Conservation (phyloP, 352 stramenopile genomes). For the Phytophthora quininea region DNA sequence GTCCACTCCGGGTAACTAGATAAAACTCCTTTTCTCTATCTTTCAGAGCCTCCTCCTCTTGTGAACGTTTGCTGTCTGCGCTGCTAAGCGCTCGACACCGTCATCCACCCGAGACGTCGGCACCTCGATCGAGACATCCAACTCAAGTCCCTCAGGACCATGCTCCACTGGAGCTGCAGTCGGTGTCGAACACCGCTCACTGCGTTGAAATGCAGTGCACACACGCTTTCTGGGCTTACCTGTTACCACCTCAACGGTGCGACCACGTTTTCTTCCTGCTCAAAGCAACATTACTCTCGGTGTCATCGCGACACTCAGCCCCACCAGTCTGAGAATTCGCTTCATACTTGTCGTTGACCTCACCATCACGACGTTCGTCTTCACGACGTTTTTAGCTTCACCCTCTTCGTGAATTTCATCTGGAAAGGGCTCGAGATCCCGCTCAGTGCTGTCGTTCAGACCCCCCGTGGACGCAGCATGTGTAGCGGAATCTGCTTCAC, state of each 20-base stretch:
- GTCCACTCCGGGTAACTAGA: slow-evolving; percentile 12
- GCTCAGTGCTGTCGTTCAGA: background rate
- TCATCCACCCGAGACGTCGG: background rate
- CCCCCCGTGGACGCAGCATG: background rate
- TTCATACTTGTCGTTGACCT: background rate
- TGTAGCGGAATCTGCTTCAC: background rate
- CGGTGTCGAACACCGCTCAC: background rate
- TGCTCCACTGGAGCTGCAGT: background rate
- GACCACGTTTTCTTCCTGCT: background rate
- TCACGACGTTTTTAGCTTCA: background rate
- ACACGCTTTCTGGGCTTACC: background rate
- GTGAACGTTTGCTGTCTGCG: background rate
- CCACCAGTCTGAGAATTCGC: background rate
- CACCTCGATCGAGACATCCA: background rate
- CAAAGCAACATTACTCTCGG: background rate
- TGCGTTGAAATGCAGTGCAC: background rate
- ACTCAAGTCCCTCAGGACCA: background rate
- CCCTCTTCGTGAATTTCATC: background rate
- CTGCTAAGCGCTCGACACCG: background rate
- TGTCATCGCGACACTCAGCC: background rate
- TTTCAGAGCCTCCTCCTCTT: background rate
- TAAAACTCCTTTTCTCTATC: background rate
- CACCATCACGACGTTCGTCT: background rate
- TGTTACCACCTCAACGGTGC: background rate
- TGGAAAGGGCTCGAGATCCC: background rate